Evolutionary conservation across 2,329 filamentous ascomycete genomes (phyloP), one percentile per base, ranked within the genome.

Genomic region (Elsinoe batatas): DNA sequence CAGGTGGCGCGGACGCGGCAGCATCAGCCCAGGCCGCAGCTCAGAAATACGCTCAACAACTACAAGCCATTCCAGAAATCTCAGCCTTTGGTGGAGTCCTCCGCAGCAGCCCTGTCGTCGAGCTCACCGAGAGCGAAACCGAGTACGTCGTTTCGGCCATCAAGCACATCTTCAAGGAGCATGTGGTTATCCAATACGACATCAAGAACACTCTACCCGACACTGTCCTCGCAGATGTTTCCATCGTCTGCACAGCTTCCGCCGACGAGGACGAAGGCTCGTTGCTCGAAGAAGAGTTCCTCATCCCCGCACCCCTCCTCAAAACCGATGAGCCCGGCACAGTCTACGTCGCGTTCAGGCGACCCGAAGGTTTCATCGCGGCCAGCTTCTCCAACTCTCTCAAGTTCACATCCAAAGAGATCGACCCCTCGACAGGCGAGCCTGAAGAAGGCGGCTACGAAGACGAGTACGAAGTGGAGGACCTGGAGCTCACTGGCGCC

Each of bases 111-210:
- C 73, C 82, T 22, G 74, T 87, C 50, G 82, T 95, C 62, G 91
- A 96, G 72, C 83, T 98, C 60, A 97, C 93, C 15, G 93, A 98
- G 71, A 88, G 89, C 54, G 93, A 97, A 73, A 97, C 91, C 17
- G 93, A 98, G 72, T 98, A 98, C 65, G 90, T 96, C 51, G 93
- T 98, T 58, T 84, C 81, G 35, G 84, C 93, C 18, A 81, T 96
- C 72, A 98, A 98, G 77, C 93, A 98, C 69, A 83, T 98, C 65
- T 98, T 96, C 83, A 95, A 95, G 74, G 88, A 95, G 69, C 88
- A 97, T 67, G 78, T 98, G 66, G 91, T 98, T 33, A 76, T 98
- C 55, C 93, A 98, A 68, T 98, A 93, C 71, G 88, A 97, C 68
- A 84, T 98, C 70, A 97, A 95, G 79, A 98, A 98, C 76, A 98